phyloP scores from a whole-genome alignment of 192 early-diverging fungal genomes.

The Podila verticillata region DNA sequence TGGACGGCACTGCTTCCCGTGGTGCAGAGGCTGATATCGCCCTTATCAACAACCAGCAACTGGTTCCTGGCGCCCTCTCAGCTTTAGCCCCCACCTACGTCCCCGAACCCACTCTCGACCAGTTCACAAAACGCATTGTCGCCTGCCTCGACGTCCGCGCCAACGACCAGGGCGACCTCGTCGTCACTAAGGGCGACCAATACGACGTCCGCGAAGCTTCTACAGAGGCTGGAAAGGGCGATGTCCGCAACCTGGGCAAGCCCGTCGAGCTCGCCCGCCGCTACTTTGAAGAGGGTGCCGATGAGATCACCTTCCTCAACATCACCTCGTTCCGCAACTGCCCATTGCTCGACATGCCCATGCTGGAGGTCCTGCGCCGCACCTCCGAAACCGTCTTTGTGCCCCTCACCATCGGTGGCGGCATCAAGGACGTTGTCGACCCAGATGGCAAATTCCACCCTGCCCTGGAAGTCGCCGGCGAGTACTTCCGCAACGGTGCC shows the following conservation, averaged over 20 bases:
- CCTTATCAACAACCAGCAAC: background rate
- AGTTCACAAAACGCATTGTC: slow-evolving; percentile 90
- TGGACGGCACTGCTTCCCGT: slow-evolving; percentile 57
- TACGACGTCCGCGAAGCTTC: slow-evolving; percentile 94
- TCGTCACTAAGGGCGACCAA: slow-evolving; percentile 99
- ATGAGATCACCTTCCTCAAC: slow-evolving; percentile 98
- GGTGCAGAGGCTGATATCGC: slow-evolving; percentile 20
- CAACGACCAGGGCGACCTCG: slow-evolving; percentile 97
- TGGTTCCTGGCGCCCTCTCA: slow-evolving; percentile 25
- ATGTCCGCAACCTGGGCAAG: slow-evolving; percentile 95
- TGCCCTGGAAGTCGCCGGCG: slow-evolving; percentile 97
- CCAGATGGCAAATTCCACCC: slow-evolving; percentile 83
- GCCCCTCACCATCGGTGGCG: slow-evolving; percentile 99
- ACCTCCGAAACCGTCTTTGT: slow-evolving; percentile 95
- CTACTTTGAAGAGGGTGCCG: slow-evolving; percentile 96
- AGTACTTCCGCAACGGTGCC: slow-evolving; percentile 98
- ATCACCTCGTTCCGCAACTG: slow-evolving; percentile 97
- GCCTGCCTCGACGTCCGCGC: slow-evolving; percentile 97
- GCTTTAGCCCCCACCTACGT: slow-evolving; percentile 25
- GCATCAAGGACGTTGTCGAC: slow-evolving; percentile 92
- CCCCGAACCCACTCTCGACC: slow-evolving; percentile 52
- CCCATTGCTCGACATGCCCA: slow-evolving; percentile 91
- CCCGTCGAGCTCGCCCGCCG: slow-evolving; percentile 92
- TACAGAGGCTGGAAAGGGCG: slow-evolving; percentile 15
- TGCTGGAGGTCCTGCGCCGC: slow-evolving; percentile 92